These are phyloP conservation scores for Citeromyces hawaiiensis DNA, from an alignment of 1,139 yeast genomes.

Conservation along the genomic window DNA sequence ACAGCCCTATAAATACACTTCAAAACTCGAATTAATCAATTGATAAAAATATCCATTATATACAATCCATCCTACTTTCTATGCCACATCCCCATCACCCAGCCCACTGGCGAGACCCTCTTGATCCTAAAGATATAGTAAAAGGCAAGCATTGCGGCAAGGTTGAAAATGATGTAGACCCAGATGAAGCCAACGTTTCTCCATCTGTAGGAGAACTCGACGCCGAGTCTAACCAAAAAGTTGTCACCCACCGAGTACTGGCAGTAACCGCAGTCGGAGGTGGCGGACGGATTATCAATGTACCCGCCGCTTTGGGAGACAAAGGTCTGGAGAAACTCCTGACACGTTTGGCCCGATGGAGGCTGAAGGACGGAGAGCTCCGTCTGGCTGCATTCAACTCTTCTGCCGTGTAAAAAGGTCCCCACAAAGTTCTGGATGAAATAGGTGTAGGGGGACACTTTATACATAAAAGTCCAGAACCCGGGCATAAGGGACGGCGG, in stretches of 20 bases:
- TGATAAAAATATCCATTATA: too few species aligned
- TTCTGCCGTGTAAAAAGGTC: slow-evolving; percentile 36
- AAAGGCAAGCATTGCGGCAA: slow-evolving; percentile 26
- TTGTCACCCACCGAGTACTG: slow-evolving; percentile 36
- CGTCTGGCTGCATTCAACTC: slow-evolving; percentile 33
- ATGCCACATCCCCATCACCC: background rate
- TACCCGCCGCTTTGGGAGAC: slow-evolving; percentile 32
- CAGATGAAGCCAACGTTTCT: slow-evolving; percentile 52
- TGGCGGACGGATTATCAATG: slow-evolving; percentile 35
- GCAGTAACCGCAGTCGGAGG: slow-evolving; percentile 48
- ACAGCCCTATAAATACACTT: too few species aligned
- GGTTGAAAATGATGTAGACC: slow-evolving; percentile 42
- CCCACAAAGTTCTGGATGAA: slow-evolving; percentile 46
- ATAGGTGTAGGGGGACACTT: slow-evolving; percentile 59
- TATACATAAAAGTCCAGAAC: slow-evolving; percentile 67
- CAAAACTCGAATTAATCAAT: too few species aligned
- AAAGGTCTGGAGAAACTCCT: slow-evolving; percentile 27
- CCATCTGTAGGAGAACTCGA: slow-evolving; percentile 38
- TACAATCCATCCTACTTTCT: background rate
- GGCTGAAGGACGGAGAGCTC: slow-evolving; percentile 45
- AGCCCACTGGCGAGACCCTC: slow-evolving; percentile 2
- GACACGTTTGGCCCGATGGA: slow-evolving; percentile 48
- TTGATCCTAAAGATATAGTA: slow-evolving; percentile 25
- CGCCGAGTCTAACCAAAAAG: slow-evolving; percentile 29
- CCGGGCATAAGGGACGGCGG: slow-evolving; percentile 47